These are phyloP conservation scores for Typha latifolia DNA, from an alignment of 176 grass and related monocot genomes.

Conservation along the genomic window DNA sequence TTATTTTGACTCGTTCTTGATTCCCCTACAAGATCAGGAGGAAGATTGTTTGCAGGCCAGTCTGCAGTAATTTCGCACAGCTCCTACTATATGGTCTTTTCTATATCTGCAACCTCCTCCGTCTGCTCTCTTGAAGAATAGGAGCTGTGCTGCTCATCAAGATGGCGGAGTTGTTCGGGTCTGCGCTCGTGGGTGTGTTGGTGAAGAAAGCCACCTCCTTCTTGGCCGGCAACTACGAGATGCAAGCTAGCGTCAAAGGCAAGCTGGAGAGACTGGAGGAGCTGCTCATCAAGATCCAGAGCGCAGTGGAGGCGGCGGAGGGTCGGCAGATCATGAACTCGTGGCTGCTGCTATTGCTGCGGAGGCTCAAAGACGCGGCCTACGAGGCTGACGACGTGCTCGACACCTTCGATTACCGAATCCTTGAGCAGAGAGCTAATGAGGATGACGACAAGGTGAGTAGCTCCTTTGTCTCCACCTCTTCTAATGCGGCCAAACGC, in stretches of 20 bases:
- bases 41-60: too few relatives aligned
- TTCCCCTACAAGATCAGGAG: too few relatives aligned
- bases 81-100: too few relatives aligned
- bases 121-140: too few relatives aligned
- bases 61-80: too few relatives aligned
- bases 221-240: not conserved
- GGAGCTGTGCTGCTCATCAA: too few relatives aligned
- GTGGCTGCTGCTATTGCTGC: constrained; percentile 4
- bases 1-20: too few relatives aligned
- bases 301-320: constrained; percentile 7
- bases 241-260: not conserved
- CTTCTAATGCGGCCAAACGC: not conserved
- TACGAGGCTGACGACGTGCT: constrained; percentile 16
- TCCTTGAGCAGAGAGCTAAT: constrained; percentile 1
- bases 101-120: too few relatives aligned
- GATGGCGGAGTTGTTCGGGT: not conserved
- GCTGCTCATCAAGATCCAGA: constrained; percentile 6
- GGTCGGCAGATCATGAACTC: not conserved
- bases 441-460: constrained; percentile 1
- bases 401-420: constrained; percentile 8
- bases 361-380: constrained; percentile 19
- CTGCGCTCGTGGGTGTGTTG: not conserved
- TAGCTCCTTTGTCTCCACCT: not conserved
- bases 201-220: constrained; percentile 3
- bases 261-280: constrained; percentile 18